Percentiles rank a stretch among this genome's conserved stretches.
These are phyloP conservation scores for Mucuna pruriens DNA, from an alignment of 306 rosid genomes.

Conservation along the genomic window DNA sequence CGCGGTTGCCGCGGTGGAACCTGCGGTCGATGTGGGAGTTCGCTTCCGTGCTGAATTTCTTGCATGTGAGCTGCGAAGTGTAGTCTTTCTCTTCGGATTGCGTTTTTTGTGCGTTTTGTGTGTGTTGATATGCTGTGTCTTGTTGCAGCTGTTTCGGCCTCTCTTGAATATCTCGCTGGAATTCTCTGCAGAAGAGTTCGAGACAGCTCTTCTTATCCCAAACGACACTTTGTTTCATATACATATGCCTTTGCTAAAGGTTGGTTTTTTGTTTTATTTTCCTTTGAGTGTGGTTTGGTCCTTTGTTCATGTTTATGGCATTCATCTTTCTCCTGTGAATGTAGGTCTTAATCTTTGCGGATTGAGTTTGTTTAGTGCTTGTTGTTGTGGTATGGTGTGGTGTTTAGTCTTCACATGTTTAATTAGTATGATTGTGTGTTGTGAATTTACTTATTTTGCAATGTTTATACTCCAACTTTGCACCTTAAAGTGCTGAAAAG, in stretches of 20 bases:
- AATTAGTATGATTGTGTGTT: constrained; percentile 12
- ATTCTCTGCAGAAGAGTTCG: constrained; percentile 95
- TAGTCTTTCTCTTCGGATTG: constrained; percentile 41
- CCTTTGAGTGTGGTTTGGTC: not conserved
- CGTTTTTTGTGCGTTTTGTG: not conserved
- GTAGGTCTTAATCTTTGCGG: not conserved
- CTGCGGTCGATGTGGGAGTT: constrained; percentile 98
- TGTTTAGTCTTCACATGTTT: constrained; percentile 7
- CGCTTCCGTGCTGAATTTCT: constrained; percentile 89
- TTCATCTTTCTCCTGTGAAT: constrained; percentile 27
- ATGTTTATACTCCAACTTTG: constrained; percentile 24
- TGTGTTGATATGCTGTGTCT: constrained; percentile 42
- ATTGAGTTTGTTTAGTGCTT: constrained; percentile 8
- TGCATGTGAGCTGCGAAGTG: constrained; percentile 77
- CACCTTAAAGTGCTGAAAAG: constrained; percentile 25
- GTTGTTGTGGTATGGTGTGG: not conserved
- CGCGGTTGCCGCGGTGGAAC: constrained; percentile 86
- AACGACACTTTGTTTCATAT: constrained; percentile 90
- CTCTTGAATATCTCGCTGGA: constrained; percentile 79
- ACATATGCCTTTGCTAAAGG: constrained; percentile 97
- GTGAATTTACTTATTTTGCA: constrained; percentile 20
- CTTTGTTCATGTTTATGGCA: constrained; percentile 5
- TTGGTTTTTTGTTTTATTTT: constrained; percentile 35
- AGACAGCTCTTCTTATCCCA: constrained; percentile 90
- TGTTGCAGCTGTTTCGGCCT: constrained; percentile 80